Evolutionary conservation across 352 stramenopile genomes (phyloP).

Genomic region (Phytopythium montanum): DNA sequence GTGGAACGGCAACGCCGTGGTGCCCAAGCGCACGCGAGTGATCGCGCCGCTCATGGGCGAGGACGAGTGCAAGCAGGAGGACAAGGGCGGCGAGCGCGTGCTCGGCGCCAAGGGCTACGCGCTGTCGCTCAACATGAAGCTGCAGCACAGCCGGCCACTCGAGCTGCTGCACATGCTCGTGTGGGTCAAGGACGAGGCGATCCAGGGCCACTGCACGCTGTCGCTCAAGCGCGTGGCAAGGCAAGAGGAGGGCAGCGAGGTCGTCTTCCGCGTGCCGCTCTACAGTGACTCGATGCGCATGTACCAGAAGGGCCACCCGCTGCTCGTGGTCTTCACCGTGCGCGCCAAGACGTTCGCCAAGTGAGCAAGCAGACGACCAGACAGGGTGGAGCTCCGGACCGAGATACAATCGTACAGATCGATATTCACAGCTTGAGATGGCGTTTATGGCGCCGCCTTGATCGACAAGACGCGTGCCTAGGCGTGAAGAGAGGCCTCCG

Average conservation of each 20-base stretch:
- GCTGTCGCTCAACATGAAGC: conserved; percentile 68
- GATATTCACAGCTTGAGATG: no score
- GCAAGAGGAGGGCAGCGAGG: conserved; percentile 59
- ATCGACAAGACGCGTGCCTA: no score
- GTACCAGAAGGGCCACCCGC: conserved; percentile 62
- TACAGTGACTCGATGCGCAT: conserved; percentile 80
- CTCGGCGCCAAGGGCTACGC: conserved; percentile 47
- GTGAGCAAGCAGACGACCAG: conserved; percentile 17
- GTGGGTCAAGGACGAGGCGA: conserved; percentile 78
- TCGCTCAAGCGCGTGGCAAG: conserved; percentile 76
- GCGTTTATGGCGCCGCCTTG: no score
- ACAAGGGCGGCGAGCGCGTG: conserved; percentile 69
- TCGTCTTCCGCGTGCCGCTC: conserved; percentile 73
- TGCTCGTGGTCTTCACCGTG: conserved; percentile 75
- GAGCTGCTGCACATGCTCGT: conserved; percentile 84
- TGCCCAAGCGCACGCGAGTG: conserved; percentile 74
- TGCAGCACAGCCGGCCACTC: conserved; percentile 65
- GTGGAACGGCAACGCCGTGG: conserved; percentile 67
- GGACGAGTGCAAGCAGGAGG: conserved; percentile 62
- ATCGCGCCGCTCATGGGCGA: conserved; percentile 75
- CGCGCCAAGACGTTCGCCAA: conserved; percentile 84
- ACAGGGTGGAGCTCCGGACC: no score
- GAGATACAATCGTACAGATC: not conserved
- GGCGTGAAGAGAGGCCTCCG: no score
- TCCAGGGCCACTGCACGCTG: conserved; percentile 76